phyloP scores from a whole-genome alignment of 2,329 filamentous ascomycete species.

The Neurospora crassa region DNA sequence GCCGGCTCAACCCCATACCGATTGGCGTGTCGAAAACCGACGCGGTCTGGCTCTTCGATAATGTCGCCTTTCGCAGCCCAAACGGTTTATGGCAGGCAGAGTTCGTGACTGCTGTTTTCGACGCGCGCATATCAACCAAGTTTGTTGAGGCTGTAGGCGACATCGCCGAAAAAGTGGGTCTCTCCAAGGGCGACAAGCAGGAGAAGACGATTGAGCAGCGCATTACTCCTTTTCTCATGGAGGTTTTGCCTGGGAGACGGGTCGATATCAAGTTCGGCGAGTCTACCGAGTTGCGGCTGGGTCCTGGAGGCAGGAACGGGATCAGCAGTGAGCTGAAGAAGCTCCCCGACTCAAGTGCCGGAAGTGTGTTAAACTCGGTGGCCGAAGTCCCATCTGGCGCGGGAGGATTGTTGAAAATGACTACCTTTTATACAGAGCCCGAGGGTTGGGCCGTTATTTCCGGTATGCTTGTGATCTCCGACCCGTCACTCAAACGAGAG shows the following conservation, averaged over 20 bases:
- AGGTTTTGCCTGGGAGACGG: constrained; percentile 60
- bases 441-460: constrained; percentile 81
- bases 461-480: constrained; percentile 30
- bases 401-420: constrained; percentile 50
- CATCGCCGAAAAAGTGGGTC: constrained; percentile 15
- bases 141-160: constrained; percentile 42
- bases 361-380: constrained; percentile 34
- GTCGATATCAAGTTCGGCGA: constrained; percentile 53
- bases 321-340: constrained; percentile 56
- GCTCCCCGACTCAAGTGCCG: constrained; percentile 38
- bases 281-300: constrained; percentile 41
- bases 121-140: constrained; percentile 57
- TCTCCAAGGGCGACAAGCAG: constrained; percentile 15
- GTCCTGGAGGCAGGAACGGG: constrained; percentile 62
- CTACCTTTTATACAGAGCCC: constrained; percentile 64
- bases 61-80: constrained; percentile 61
- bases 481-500: neutral
- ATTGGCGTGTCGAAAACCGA: constrained; percentile 54
- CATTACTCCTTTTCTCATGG: constrained; percentile 69
- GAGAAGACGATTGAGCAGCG: constrained; percentile 49
- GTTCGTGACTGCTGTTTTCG: constrained; percentile 74
- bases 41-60: constrained; percentile 83
- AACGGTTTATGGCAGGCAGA: constrained; percentile 62
- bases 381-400: constrained; percentile 42
- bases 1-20: constrained; percentile 46